Evolutionary conservation across 345 rosid species (phyloP), one percentile per base, ranked within the genome.

Genomic region (Salix brachista): DNA sequence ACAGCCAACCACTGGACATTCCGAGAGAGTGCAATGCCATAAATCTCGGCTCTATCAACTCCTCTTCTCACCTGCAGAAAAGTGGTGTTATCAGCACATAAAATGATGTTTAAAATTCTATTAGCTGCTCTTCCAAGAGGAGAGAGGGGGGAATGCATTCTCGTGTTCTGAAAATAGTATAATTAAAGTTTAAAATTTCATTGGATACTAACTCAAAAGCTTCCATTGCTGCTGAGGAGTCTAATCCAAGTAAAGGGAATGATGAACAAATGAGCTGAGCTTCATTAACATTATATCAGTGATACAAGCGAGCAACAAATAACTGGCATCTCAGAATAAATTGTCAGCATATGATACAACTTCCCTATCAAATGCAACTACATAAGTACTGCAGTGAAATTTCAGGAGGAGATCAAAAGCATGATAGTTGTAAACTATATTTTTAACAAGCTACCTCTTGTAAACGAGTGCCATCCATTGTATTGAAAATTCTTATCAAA

Each of bases 1-100:
- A 92, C 97, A 23, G 92, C 97, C 75, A 94, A 76, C 99, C 99
- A 94, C 83, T 89, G 97, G 46, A 87, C 91, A 80, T 87, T 85
- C 39, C 88, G 86, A 58, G 97, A 91, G 65, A 92, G 87, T 64
- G 97, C 84, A 83, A 94, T 85, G 74, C 94, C 88, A 71, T 88
- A 90, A 81, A 94, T 92, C 71, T 91, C 96, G 72, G 99, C 97
- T 88, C 92, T 87, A 79, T 91, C 97, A 72, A 87, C 88, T 67
- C 99, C 97, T 88, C 99, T 89, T 75, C 97, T 90, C 44, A 94
- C 97, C 97, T 94, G 75, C 41, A 86, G 14, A 18, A 78, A 76
- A 46, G 66, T 70, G 83, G 62, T 61, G 64, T 39, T 50, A 50
- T 77, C 11, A 80, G 78, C 42, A 11, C 46, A 42, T 42, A 11